Percentiles rank a stretch among this genome's conserved stretches.
phyloP scores from a whole-genome alignment of 2,329 filamentous ascomycete genomes.

The Pyricularia grisea region DNA sequence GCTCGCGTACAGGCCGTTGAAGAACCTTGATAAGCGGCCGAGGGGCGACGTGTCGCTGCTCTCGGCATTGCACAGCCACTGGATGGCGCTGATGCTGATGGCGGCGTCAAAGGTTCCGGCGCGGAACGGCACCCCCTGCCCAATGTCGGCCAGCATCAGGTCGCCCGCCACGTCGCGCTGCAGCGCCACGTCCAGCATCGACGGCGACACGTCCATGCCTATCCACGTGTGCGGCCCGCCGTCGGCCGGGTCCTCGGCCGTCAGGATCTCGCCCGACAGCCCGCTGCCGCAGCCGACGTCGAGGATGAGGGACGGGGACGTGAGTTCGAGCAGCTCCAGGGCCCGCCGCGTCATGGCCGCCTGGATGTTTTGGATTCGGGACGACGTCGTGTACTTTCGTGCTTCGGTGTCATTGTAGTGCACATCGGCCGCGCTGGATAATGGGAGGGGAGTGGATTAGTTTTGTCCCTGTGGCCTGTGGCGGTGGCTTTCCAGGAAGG shows the following conservation, averaged over 20 bases:
- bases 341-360: conserved; percentile 89
- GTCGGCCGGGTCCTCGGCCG: conserved; percentile 43
- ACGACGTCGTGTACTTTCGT: conserved; percentile 94
- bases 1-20: conserved; percentile 82
- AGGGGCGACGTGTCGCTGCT: conserved; percentile 73
- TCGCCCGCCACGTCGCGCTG: conserved; percentile 90
- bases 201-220: conserved; percentile 90
- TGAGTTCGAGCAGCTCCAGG: conserved; percentile 79
- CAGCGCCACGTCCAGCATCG: conserved; percentile 94
- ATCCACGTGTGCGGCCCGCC: conserved; percentile 89
- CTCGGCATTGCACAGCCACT: conserved; percentile 97
- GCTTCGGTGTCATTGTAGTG: conserved; percentile 96
- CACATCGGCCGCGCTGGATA: conserved; percentile 65
- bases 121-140: conserved; percentile 89
- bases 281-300: conserved; percentile 96
- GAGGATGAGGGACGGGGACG: conserved; percentile 75
- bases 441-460: conserved; percentile 5
- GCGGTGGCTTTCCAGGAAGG: conserved; percentile 7
- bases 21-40: conserved; percentile 74
- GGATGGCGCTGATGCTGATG: conserved; percentile 90
- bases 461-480: conserved; percentile 11
- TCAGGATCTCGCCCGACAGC: conserved; percentile 88
- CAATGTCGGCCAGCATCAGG: conserved; percentile 87
- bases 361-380: conserved; percentile 92
- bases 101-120: conserved; percentile 90